phyloP scores from a whole-genome alignment of 768 basidiomycete genomes.

The Royoungia palumana region DNA sequence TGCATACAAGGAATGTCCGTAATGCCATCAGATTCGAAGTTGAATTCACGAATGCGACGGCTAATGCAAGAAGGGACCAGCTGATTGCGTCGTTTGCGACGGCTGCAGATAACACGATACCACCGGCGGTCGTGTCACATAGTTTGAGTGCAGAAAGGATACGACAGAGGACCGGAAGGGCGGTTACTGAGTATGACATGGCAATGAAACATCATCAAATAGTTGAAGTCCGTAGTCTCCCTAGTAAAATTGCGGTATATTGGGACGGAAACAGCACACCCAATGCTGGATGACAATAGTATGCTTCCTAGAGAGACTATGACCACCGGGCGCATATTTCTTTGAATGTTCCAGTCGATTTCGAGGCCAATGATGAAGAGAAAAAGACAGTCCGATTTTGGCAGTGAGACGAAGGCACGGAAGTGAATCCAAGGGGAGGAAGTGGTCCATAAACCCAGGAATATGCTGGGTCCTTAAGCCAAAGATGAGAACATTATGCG shows the following conservation, averaged over 20 bases:
- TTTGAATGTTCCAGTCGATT: slow-evolving; percentile 74
- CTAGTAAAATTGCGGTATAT: slow-evolving; percentile 54
- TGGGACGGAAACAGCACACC: slow-evolving; percentile 66
- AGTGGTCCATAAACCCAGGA: slow-evolving; percentile 80
- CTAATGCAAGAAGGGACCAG: slow-evolving; percentile 86
- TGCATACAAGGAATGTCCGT: slow-evolving; percentile 74
- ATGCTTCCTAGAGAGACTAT: slow-evolving; percentile 81
- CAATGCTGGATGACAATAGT: slow-evolving; percentile 82
- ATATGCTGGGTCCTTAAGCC: slow-evolving; percentile 48
- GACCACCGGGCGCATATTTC: slow-evolving; percentile 63
- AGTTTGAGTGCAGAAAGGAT: slow-evolving; percentile 90
- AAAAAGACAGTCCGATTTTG: slow-evolving; percentile 82
- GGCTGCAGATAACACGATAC: slow-evolving; percentile 89
- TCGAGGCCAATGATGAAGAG: slow-evolving; percentile 92
- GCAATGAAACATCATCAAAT: slow-evolving; percentile 95
- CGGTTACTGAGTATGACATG: slow-evolving; percentile 85
- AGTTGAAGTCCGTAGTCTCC: slow-evolving; percentile 62
- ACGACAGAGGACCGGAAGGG: slow-evolving; percentile 81
- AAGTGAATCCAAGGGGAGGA: slow-evolving; percentile 71
- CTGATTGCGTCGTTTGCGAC: slow-evolving; percentile 86
- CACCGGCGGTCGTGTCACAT: slow-evolving; percentile 86
- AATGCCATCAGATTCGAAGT: slow-evolving; percentile 78
- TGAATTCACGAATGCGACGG: slow-evolving; percentile 89
- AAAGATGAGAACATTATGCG: background rate
- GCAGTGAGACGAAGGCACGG: slow-evolving; percentile 84